Evolutionary conservation across 2,329 filamentous ascomycete genomes (phyloP).

Genomic region (Gremmenia infestans): DNA sequence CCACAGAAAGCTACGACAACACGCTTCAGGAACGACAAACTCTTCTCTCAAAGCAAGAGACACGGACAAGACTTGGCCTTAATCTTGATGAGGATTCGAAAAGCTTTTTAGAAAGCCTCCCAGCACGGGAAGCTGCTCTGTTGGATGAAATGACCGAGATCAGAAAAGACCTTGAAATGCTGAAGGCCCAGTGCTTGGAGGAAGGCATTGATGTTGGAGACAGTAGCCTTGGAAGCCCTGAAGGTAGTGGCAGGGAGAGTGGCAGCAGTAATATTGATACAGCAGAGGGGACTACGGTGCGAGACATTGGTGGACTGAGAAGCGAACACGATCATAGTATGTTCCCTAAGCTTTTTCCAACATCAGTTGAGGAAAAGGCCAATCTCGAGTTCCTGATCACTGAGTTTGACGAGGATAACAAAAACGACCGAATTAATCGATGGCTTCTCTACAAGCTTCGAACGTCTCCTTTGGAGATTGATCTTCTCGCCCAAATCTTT

Average conservation of each 20-base stretch:
- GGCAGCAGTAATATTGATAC: neutral
- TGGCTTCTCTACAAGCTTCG: conserved; percentile 12
- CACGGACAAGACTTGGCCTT: neutral
- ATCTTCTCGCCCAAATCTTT: conserved; percentile 3
- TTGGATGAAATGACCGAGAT: conserved; percentile 5
- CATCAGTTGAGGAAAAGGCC: neutral
- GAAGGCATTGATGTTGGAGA: conserved; percentile 10
- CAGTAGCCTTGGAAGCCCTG: neutral
- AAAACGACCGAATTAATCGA: conserved; percentile 11
- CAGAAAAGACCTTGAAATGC: conserved; percentile 4
- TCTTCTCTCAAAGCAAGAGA: conserved; percentile 1
- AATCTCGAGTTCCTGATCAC: conserved; percentile 5
- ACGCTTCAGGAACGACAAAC: conserved; percentile 4
- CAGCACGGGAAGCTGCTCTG: conserved; percentile 2
- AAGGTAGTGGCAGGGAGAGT: neutral
- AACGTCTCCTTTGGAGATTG: conserved; percentile 9
- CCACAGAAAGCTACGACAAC: conserved; percentile 5
- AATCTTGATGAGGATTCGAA: neutral
- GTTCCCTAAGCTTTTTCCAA: conserved; percentile 6
- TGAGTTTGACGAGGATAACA: conserved; percentile 13
- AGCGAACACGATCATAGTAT: conserved; percentile 6
- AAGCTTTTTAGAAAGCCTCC: conserved; percentile 1
- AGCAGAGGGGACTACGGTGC: neutral
- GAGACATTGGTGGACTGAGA: neutral
- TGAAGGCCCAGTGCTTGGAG: conserved; percentile 8